Conservation (phyloP, 495 filamentous ascomycete genomes). For the Penicillium desertorum region DNA sequence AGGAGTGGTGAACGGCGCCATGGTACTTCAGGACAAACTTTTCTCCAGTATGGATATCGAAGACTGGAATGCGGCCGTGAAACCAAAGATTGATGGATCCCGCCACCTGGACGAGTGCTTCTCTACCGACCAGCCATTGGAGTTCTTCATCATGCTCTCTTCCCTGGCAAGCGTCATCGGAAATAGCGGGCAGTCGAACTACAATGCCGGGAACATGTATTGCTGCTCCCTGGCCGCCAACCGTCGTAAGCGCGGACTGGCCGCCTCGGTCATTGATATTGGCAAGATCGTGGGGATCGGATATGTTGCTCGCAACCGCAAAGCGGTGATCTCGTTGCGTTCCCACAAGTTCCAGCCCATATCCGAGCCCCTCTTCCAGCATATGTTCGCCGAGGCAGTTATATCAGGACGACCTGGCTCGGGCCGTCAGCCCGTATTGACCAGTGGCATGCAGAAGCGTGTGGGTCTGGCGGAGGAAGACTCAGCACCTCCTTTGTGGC, state of each 20-base stretch:
- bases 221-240: constrained; percentile 32
- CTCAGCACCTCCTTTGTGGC: too few relatives aligned
- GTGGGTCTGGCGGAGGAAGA: too few relatives aligned
- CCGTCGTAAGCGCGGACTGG: constrained; percentile 31
- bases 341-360: too few relatives aligned
- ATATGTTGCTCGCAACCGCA: too few relatives aligned
- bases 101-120: not conserved
- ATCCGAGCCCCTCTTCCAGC: too few relatives aligned
- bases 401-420: too few relatives aligned
- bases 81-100: not conserved
- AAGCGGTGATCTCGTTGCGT: too few relatives aligned
- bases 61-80: not conserved
- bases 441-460: too few relatives aligned
- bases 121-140: constrained; percentile 37
- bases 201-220: constrained; percentile 59
- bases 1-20: not conserved
- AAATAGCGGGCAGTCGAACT: constrained; percentile 56
- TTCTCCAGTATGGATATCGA: not conserved
- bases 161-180: constrained; percentile 54
- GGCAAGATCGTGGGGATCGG: too few relatives aligned
- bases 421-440: too few relatives aligned
- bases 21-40: not conserved
- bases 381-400: too few relatives aligned
- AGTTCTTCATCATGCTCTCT: constrained; percentile 63
- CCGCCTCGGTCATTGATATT: constrained; percentile 19